These are phyloP conservation scores for Chamaenerion angustifolium DNA, from an alignment of 345 rosid genomes.

Conservation along the genomic window DNA sequence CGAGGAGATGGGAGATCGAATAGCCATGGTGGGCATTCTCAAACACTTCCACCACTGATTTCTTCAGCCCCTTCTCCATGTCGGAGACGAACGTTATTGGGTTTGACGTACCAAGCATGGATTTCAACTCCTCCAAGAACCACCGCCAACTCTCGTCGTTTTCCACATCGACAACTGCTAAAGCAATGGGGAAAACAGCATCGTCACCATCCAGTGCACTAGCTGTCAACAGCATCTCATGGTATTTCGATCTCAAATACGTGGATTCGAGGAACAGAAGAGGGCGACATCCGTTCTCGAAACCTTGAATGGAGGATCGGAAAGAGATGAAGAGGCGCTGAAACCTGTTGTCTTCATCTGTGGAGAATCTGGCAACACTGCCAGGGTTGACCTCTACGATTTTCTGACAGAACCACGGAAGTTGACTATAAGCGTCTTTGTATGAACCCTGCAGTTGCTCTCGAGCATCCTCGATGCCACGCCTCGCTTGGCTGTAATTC, in stretches of 20 bases:
- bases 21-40: slow-evolving; percentile 57
- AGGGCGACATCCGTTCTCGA: slow-evolving; percentile 71
- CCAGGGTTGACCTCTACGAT: slow-evolving; percentile 63
- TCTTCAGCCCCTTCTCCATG: slow-evolving; percentile 50
- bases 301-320: slow-evolving; percentile 51
- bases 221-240: slow-evolving; percentile 65
- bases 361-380: slow-evolving; percentile 37
- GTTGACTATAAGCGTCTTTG: slow-evolving; percentile 51
- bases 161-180: slow-evolving; percentile 68
- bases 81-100: slow-evolving; percentile 73
- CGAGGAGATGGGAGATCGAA: slow-evolving; percentile 61
- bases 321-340: slow-evolving; percentile 64
- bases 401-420: slow-evolving; percentile 61
- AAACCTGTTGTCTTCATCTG: slow-evolving; percentile 48
- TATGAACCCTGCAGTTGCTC: slow-evolving; percentile 72
- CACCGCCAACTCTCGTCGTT: slow-evolving; percentile 65
- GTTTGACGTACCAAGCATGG: slow-evolving; percentile 33
- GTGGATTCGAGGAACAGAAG: slow-evolving; percentile 73
- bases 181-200: slow-evolving; percentile 58
- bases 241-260: slow-evolving; percentile 56
- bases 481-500: slow-evolving; percentile 72
- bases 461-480: slow-evolving; percentile 77
- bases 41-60: slow-evolving; percentile 47
- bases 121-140: slow-evolving; percentile 64
- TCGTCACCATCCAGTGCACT: slow-evolving; percentile 84